Base-by-base conservation (phyloP, 73 alveolate genomes). In the Stentor roeselii region DNA sequence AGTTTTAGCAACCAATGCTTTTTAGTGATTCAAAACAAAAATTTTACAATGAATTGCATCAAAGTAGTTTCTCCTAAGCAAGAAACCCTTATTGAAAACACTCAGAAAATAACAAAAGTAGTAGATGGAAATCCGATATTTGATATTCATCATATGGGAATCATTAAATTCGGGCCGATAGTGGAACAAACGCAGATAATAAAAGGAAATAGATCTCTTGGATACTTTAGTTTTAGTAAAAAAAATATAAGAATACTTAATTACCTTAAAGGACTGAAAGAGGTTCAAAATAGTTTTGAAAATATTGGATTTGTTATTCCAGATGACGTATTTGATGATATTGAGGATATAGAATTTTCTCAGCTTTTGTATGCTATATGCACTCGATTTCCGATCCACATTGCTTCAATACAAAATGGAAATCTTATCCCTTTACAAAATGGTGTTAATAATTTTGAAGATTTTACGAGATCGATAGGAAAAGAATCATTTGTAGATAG, bases 351-450 rank as follows among this genome's bases (percentile, higher is more conserved):
- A 1, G 11, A n/a, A 0, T 27, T 27, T 27, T 14, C 0, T 0
- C 42, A 30, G 1, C 34, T 67, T 1, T 21, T 2, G 2, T 67
- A 32, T 1, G 39, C n/a, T 76, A n/a, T 76, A 1, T 2, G 0
- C 1, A 37, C 84, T 21, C 32, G 84, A 35, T 14, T 14, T 21
- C 84, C 84, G 14, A 1, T 76, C 36, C 84, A 76, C 3, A 36
- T 76, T 15, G 84, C 84, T 1, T 76, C 84, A 27, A 76, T 76
- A 21, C 84, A 76, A 76, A n/a, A 76, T 14, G 84, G 84, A 76
- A 76, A 76, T 2, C 39, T 76, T 1, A 34, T 76, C 1, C 84
- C 84, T 39, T 2, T 76, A 2, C 84, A 41, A 39, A 76, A 76
- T 76, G 84, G 84, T 27, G 2, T 37, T 1, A 39, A 76, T 76